Evolutionary conservation across 2,329 filamentous ascomycete genomes (phyloP).

Genomic region (Fusarium sp.): DNA sequence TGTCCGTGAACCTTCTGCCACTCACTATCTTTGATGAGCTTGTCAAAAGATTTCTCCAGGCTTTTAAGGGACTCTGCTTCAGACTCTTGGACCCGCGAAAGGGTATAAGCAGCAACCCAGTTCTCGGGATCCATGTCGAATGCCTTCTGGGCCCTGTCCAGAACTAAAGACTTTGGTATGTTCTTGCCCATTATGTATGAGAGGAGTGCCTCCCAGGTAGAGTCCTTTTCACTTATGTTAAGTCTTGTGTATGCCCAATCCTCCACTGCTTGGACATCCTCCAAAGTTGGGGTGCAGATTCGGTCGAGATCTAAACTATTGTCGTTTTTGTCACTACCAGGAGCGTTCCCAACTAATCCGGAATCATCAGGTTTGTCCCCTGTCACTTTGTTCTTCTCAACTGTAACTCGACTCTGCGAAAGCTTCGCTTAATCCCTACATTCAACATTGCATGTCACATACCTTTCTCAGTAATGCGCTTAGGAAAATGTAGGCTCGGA

Average conservation of each 20-base stretch:
- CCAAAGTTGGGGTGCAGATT: background rate
- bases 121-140: no score
- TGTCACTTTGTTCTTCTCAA: background rate
- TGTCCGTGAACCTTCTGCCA: no score
- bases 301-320: background rate
- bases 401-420: background rate
- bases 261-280: background rate
- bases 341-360: accelerated
- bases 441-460: accelerated
- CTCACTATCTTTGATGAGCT: no score
- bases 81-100: no score
- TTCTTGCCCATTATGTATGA: no score
- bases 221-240: background rate
- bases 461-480: background rate
- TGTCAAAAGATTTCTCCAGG: no score
- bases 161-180: no score
- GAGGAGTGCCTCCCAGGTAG: no score
- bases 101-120: no score
- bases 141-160: no score
- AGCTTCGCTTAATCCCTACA: accelerated
- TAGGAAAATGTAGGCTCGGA: background rate
- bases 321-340: background rate
- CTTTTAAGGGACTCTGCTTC: no score
- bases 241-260: background rate
- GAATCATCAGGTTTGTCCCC: accelerated